Evolutionary conservation across 768 basidiomycete genomes (phyloP).

Genomic region (Mycena chlorophos): DNA sequence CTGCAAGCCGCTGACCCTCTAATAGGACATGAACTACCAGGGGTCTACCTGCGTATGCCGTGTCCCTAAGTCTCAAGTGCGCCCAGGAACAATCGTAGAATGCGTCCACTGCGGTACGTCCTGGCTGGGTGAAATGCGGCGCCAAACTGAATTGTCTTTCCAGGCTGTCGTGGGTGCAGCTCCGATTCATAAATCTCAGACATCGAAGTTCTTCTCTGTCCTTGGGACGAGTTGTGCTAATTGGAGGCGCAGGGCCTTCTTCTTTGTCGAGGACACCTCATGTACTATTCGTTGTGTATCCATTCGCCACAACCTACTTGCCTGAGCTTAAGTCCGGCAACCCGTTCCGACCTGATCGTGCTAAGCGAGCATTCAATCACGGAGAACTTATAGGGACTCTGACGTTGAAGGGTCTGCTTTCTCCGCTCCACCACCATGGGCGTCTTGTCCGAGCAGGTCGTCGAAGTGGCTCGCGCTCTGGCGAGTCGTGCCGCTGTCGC

Average conservation of each 20-base stretch:
- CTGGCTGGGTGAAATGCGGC: neutral
- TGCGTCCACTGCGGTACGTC: slow-evolving; percentile 94
- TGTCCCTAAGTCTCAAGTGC: slow-evolving; percentile 92
- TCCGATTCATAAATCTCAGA: slow-evolving; percentile 63
- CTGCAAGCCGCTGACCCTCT: neutral
- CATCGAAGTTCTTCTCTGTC: neutral
- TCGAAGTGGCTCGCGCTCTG: slow-evolving; percentile 30
- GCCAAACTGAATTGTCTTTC: slow-evolving; percentile 14
- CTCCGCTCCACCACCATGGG: slow-evolving; percentile 43
- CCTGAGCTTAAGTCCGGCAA: too few species aligned
- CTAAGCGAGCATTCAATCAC: too few species aligned
- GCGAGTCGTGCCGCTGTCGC: slow-evolving; percentile 48
- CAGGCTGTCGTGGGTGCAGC: slow-evolving; percentile 89
- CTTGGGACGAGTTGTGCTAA: neutral
- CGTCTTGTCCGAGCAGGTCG: slow-evolving; percentile 40
- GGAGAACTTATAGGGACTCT: too few species aligned
- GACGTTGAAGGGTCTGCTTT: neutral
- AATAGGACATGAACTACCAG: slow-evolving; percentile 98
- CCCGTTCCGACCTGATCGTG: too few species aligned
- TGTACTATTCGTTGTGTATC: too few species aligned
- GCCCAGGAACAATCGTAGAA: slow-evolving; percentile 88
- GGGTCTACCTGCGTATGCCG: slow-evolving; percentile 98
- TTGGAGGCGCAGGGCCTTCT: neutral
- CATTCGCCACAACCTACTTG: too few species aligned
- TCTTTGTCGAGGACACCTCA: too few species aligned